Evolutionary conservation across 495 filamentous ascomycete species (phyloP).

Genomic region (Friedmanniomyces simplex): DNA sequence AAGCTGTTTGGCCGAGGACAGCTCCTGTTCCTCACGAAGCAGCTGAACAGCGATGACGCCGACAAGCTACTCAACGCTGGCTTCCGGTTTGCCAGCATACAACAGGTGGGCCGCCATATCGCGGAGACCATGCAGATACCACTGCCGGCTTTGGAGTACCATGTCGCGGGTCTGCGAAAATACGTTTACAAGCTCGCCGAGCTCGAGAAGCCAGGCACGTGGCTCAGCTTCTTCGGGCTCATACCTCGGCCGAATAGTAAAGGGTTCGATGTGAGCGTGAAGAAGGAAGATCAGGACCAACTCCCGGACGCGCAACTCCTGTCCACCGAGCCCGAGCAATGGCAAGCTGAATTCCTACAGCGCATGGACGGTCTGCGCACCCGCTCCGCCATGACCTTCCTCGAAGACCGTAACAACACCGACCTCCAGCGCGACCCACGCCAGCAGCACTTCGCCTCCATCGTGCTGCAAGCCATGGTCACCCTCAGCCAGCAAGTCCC

Average conservation of each 20-base stretch:
- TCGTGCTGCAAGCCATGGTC: constrained; percentile 2
- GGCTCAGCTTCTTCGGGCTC: constrained; percentile 65
- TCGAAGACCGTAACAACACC: constrained; percentile 3
- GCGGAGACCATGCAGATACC: constrained; percentile 62
- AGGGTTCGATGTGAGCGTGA: constrained; percentile 67
- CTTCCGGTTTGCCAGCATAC: constrained; percentile 60
- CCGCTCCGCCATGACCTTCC: not conserved
- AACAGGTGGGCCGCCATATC: constrained; percentile 57
- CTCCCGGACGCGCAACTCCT: constrained; percentile 57
- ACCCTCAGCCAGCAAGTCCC: constrained; percentile 37
- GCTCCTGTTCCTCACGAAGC: constrained; percentile 69
- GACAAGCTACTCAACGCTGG: constrained; percentile 58
- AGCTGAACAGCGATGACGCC: constrained; percentile 47
- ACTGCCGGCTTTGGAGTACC: constrained; percentile 39
- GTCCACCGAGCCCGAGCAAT: constrained; percentile 43
- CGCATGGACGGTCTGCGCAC: constrained; percentile 44
- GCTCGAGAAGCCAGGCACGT: constrained; percentile 48
- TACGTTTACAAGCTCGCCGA: constrained; percentile 36
- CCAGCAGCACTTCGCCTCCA: constrained; percentile 11
- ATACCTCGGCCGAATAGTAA: constrained; percentile 51
- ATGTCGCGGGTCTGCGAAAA: constrained; percentile 51
- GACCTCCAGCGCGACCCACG: not conserved
- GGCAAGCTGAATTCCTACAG: constrained; percentile 43
- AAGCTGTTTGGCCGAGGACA: constrained; percentile 52
- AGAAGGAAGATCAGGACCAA: constrained; percentile 50